Percentiles rank a stretch among this genome's conserved stretches.
Evolutionary conservation across 805 yeast genomes (phyloP).

Genomic region (Yamadazyma ubonensis): DNA sequence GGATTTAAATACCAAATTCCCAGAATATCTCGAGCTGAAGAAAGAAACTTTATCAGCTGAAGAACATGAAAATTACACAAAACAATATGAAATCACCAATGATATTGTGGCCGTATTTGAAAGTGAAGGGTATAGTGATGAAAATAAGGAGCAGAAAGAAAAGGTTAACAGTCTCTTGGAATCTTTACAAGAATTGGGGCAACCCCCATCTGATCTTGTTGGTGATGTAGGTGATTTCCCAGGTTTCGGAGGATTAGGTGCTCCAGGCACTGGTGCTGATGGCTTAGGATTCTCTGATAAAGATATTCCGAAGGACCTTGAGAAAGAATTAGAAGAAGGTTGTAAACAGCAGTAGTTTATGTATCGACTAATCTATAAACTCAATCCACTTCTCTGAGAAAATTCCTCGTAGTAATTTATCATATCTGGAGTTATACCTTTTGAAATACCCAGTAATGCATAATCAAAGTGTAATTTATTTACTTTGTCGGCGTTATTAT

Average conservation of each 20-base stretch:
- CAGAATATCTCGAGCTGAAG: conserved; percentile 63
- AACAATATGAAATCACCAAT: conserved; percentile 61
- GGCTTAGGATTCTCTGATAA: conserved; percentile 49
- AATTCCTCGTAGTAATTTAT: conserved; percentile 66
- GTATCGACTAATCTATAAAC: conserved; percentile 5
- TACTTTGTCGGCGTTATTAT: conserved; percentile 53
- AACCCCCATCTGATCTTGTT: conserved; percentile 75
- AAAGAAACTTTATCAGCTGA: conserved; percentile 42
- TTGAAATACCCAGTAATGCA: conserved; percentile 67
- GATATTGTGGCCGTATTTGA: conserved; percentile 70
- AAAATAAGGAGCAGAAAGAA: conserved; percentile 42
- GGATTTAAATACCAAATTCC: conserved; percentile 72
- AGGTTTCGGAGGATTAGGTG: conserved; percentile 43
- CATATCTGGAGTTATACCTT: conserved; percentile 86
- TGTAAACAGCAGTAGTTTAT: conserved; percentile 46
- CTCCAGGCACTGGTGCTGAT: conserved; percentile 33
- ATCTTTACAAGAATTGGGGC: conserved; percentile 69
- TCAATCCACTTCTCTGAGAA: conserved; percentile 37
- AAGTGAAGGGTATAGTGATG: conserved; percentile 57
- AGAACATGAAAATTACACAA: conserved; percentile 52
- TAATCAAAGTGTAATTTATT: conserved; percentile 64
- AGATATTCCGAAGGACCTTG: conserved; percentile 54
- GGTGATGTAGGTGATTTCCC: conserved; percentile 54
- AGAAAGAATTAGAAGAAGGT: conserved; percentile 54
- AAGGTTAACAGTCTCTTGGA: conserved; percentile 60